phyloP scores from a whole-genome alignment of 805 yeast genomes.

The Nematodospora valgi region DNA sequence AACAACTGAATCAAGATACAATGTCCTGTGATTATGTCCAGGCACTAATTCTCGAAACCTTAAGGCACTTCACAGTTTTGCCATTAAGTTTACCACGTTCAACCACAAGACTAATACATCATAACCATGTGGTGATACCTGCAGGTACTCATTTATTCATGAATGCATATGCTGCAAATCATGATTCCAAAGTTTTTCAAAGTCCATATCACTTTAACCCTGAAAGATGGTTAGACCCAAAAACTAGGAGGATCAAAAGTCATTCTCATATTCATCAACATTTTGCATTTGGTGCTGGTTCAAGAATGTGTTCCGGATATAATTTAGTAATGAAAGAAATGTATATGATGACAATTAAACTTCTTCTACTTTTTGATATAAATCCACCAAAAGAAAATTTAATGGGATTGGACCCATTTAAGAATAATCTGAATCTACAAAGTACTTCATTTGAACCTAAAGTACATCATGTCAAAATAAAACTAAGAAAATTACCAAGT shows the following conservation, averaged over 20 bases:
- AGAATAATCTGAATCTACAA: slow-evolving; percentile 47
- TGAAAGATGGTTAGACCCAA: slow-evolving; percentile 44
- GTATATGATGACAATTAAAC: slow-evolving; percentile 53
- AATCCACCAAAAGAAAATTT: slow-evolving; percentile 30
- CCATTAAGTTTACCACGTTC: slow-evolving; percentile 66
- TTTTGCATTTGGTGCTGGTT: slow-evolving; percentile 66
- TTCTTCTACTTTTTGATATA: slow-evolving; percentile 50
- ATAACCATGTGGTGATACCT: slow-evolving; percentile 44
- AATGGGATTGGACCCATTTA: slow-evolving; percentile 52
- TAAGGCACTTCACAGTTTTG: slow-evolving; percentile 60
- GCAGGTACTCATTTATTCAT: slow-evolving; percentile 52
- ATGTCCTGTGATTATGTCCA: slow-evolving; percentile 34
- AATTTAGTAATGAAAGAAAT: slow-evolving; percentile 63
- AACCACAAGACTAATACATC: slow-evolving; percentile 49
- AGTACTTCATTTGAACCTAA: slow-evolving; percentile 65
- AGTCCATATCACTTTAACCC: slow-evolving; percentile 51
- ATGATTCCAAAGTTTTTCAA: slow-evolving; percentile 45
- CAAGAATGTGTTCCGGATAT: slow-evolving; percentile 70
- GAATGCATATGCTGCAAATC: slow-evolving; percentile 72
- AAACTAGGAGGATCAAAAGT: slow-evolving; percentile 10
- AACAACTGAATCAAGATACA: slow-evolving; percentile 5
- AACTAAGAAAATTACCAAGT: slow-evolving; percentile 16
- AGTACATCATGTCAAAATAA: slow-evolving; percentile 27
- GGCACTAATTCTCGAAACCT: slow-evolving; percentile 62
- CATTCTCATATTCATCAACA: slow-evolving; percentile 22